phyloP scores from a whole-genome alignment of 2,329 filamentous ascomycete species.

The Alternaria infectoria region DNA sequence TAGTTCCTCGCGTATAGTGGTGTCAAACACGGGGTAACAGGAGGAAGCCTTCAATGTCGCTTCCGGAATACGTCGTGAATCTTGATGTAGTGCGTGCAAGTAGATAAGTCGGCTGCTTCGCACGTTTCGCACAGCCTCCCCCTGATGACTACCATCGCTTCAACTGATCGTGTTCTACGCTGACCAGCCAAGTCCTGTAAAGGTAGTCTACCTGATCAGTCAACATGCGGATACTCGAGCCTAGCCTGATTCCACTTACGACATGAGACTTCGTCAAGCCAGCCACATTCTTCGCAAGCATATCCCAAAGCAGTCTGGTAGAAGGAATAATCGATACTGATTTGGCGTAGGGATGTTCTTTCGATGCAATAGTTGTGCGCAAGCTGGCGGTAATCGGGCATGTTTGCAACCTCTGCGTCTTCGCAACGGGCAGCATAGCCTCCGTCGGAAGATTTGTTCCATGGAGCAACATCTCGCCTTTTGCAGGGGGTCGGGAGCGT shows the following conservation, averaged over 20 bases:
- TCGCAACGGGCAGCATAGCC: neutral
- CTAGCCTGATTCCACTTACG: neutral
- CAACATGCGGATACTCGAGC: neutral
- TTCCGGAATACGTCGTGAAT: neutral
- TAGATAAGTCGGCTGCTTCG: slow-evolving; percentile 1
- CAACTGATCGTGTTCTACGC: neutral
- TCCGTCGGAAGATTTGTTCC: neutral
- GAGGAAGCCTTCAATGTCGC: neutral
- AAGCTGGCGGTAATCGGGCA: neutral
- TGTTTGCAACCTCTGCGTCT: neutral
- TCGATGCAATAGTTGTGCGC: neutral
- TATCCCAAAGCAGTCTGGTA: slow-evolving; percentile 3
- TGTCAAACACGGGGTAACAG: neutral
- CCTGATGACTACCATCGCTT: neutral
- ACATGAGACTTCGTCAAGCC: neutral
- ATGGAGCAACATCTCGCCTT: neutral
- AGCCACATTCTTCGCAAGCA: slow-evolving; percentile 9
- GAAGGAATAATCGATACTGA: neutral
- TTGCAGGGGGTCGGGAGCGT: neutral
- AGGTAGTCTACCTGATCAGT: neutral
- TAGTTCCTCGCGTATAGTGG: neutral
- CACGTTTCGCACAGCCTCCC: neutral
- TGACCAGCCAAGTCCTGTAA: neutral
- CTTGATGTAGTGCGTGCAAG: neutral
- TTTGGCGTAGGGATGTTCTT: neutral